Base-by-base conservation (phyloP, 441 rosid genomes). In the Manihot esculenta region DNA sequence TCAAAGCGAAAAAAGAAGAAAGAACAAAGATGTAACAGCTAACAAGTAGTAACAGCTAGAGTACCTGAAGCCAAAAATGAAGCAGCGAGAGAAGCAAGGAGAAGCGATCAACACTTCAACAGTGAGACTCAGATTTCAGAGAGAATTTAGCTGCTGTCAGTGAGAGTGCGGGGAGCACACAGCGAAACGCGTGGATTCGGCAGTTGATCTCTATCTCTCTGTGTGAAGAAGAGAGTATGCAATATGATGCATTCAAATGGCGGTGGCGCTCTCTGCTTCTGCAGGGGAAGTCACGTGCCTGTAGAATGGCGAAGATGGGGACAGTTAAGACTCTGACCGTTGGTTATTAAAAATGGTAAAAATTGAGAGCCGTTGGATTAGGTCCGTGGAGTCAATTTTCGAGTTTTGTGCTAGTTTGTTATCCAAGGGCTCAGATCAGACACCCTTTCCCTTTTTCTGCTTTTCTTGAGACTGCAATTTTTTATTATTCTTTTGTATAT, bases 301-400 rank as follows among this genome's bases (percentile, higher is more conserved):
- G 15, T 13, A 7, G 68, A 47, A 8, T 35, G 20, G 18, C 2
- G 44, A 38, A 55, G 54, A 68, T 35, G 20, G 47, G 33, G 38
- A 12, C 11, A 23, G 35, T 20, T 1, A 44, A 63, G 11, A 1
- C 3, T 17, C n/a, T 66, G 48, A 11, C 30, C 30, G 70, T 53
- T 53, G 70, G 38, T 30, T 50, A 15, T 53, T 10, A 18, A 49
- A 17, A 42, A 49, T 50, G 27, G 26, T 27, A n/a, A 50, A 30
- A n/a, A n/a, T 13, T 33, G 18, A 27, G 11, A 66, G 58, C 30
- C 58, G 59, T 66, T 66, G 47, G 60, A 53, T 53, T 47, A n/a
- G 18, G 21, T 10, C 64, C 27, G 17, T n/a, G 42, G 18, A 21
- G 35, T 61, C 65, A 38, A 12, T 44, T 62, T 23, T 44, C 51